phyloP scores from a whole-genome alignment of 2,329 filamentous ascomycete genomes.

The Pyrenophora tritici-repentis region DNA sequence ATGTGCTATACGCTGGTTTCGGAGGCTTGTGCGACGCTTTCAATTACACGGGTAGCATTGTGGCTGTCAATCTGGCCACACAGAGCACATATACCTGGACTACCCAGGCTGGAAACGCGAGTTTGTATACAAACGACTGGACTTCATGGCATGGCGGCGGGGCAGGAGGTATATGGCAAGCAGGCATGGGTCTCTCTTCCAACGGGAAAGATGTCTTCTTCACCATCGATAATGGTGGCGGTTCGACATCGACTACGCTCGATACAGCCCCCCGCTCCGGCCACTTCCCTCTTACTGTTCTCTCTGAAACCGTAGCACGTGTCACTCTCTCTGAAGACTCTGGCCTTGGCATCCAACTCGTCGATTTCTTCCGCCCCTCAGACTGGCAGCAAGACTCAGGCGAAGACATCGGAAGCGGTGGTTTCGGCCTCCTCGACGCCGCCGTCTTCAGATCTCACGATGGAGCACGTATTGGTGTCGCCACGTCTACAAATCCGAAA shows the following conservation, averaged over 20 bases:
- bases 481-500: conserved; percentile 38
- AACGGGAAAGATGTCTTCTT: conserved; percentile 28
- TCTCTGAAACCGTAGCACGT: conserved; percentile 18
- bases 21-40: conserved; percentile 62
- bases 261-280: conserved; percentile 8
- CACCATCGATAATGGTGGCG: conserved; percentile 21
- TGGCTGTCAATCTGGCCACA: conserved; percentile 23
- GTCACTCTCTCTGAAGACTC: conserved; percentile 10
- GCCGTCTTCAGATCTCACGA: conserved; percentile 22
- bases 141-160: conserved; percentile 24
- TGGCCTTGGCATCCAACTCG: conserved; percentile 16
- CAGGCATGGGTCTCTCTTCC: conserved; percentile 21
- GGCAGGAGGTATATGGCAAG: conserved; percentile 24
- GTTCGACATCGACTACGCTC: not conserved
- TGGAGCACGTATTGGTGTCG: conserved; percentile 31
- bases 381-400: conserved; percentile 13
- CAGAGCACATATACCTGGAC: conserved; percentile 20
- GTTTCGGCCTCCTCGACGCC: conserved; percentile 22
- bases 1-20: conserved; percentile 59
- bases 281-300: conserved; percentile 8
- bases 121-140: conserved; percentile 23
- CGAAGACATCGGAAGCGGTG: conserved; percentile 24
- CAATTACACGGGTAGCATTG: conserved; percentile 55
- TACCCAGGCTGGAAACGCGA: conserved; percentile 19
- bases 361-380: conserved; percentile 23